Percentiles rank a stretch among this genome's conserved stretches.
These are phyloP conservation scores for Pestalotiopsis sp. DNA, from an alignment of 2,329 filamentous ascomycete genomes.

Conservation along the genomic window DNA sequence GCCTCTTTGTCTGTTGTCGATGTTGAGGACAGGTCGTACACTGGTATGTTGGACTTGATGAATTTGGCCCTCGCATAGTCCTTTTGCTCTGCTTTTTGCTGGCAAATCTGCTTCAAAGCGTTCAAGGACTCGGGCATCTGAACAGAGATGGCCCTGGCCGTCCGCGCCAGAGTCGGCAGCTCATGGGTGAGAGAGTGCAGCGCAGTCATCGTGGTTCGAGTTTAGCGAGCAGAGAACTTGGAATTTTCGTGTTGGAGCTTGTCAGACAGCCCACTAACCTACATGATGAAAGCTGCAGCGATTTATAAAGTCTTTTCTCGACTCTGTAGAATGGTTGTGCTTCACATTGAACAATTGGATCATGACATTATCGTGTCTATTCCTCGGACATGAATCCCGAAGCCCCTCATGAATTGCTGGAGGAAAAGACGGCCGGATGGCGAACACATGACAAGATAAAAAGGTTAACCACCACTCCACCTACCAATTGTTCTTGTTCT, in stretches of 20 bases:
- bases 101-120: slow-evolving; percentile 13
- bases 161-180: neutral
- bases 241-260: neutral
- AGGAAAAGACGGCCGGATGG: neutral
- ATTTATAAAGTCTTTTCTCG: neutral
- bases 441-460: neutral
- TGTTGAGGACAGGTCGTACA: slow-evolving; percentile 26
- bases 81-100: slow-evolving; percentile 3
- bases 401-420: neutral
- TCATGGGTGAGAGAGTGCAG: neutral
- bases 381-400: neutral
- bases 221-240: neutral
- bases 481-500: neutral
- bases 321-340: neutral
- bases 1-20: slow-evolving; percentile 20
- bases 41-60: slow-evolving; percentile 17
- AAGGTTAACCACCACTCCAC: neutral
- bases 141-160: neutral
- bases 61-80: slow-evolving; percentile 16
- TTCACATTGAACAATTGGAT: neutral
- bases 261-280: neutral
- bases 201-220: neutral
- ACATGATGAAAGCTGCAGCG: neutral
- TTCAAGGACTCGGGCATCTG: slow-evolving; percentile 17
- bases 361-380: neutral